phyloP scores from a whole-genome alignment of 1,284 basidiomycete genomes.

The Ceratobasidium sp. region DNA sequence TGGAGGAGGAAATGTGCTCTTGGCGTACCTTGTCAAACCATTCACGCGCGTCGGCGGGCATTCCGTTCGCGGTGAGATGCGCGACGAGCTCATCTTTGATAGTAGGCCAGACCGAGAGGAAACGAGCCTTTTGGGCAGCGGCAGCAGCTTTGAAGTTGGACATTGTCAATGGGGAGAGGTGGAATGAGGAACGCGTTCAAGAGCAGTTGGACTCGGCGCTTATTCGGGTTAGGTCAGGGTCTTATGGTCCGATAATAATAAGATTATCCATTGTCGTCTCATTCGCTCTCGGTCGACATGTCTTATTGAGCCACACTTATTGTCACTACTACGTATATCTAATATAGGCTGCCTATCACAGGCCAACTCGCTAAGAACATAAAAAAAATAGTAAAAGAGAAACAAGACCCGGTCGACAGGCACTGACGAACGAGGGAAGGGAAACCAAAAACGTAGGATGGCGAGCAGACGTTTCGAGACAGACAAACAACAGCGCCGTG shows the following conservation, averaged over 20 bases:
- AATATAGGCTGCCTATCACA: neutral
- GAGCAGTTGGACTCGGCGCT: slow-evolving; percentile 20
- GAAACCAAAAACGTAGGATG: neutral
- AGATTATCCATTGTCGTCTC: neutral
- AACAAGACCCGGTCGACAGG: slow-evolving; percentile 39
- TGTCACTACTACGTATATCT: slow-evolving; percentile 10
- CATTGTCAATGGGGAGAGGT: neutral
- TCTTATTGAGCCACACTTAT: slow-evolving; percentile 4
- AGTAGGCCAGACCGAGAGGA: slow-evolving; percentile 62
- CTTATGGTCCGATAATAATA: neutral
- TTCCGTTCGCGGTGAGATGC: slow-evolving; percentile 71
- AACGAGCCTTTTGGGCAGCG: slow-evolving; percentile 51
- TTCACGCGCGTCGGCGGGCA: slow-evolving; percentile 83
- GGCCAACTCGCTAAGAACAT: neutral
- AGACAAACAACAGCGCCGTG: no score
- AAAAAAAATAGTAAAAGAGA: neutral
- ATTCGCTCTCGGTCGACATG: neutral
- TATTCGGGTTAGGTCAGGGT: neutral
- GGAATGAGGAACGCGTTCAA: neutral
- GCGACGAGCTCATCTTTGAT: slow-evolving; percentile 67
- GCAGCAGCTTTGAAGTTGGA: slow-evolving; percentile 43
- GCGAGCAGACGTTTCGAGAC: no score
- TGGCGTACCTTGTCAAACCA: slow-evolving; percentile 77
- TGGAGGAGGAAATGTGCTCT: neutral
- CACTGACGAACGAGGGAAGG: slow-evolving; percentile 14